Evolutionary conservation across 441 rosid genomes (phyloP).

Genomic region (Francoa sonchifolia): DNA sequence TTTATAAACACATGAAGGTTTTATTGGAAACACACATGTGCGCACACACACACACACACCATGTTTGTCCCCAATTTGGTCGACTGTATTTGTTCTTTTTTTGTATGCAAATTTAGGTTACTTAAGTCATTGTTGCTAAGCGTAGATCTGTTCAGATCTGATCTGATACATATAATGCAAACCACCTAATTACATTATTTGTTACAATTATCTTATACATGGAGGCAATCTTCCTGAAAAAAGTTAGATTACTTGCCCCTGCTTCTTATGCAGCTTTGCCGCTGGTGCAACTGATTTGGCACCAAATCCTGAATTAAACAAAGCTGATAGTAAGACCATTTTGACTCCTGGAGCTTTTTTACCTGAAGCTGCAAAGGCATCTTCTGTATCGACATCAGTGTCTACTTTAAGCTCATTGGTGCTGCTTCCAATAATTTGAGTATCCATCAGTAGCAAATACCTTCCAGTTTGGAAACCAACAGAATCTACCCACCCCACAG

Average conservation of each 20-base stretch:
- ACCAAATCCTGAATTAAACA: constrained; percentile 27
- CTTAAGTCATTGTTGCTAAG: too few species aligned
- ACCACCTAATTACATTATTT: too few species aligned
- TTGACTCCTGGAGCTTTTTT: constrained; percentile 18
- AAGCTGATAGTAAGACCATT: constrained; percentile 20
- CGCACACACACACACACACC: too few species aligned
- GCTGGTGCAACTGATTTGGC: constrained; percentile 19
- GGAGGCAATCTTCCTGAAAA: not conserved
- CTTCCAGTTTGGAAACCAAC: constrained; percentile 61
- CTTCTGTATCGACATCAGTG: constrained; percentile 23
- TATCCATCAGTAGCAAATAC: constrained; percentile 32
- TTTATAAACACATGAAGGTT: too few species aligned
- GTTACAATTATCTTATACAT: not conserved
- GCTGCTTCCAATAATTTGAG: constrained; percentile 16
- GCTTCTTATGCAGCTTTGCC: constrained; percentile 25
- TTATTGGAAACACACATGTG: too few species aligned
- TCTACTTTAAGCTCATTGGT: constrained; percentile 29
- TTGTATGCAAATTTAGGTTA: too few species aligned
- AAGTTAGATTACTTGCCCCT: not conserved
- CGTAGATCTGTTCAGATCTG: too few species aligned
- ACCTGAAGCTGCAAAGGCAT: constrained; percentile 20
- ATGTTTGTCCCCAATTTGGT: too few species aligned
- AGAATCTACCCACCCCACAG: constrained; percentile 24
- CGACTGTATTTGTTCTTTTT: too few species aligned
- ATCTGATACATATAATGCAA: too few species aligned